Base-by-base conservation (phyloP, 2,329 filamentous ascomycete species). In the Calcarisporium arbuscula region DNA sequence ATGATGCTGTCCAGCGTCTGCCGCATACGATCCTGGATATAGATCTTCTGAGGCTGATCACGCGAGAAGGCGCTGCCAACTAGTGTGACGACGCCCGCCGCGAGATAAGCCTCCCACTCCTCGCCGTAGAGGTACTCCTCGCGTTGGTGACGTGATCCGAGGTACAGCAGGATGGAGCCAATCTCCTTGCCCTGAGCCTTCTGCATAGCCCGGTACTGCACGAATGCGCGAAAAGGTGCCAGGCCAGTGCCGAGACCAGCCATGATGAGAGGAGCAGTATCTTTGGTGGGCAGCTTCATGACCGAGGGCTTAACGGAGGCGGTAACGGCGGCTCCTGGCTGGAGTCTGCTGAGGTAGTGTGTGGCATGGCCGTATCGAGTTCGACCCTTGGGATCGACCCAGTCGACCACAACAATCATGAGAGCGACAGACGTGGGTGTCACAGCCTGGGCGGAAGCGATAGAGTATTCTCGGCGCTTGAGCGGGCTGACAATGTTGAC, bases 41-140 rank as follows among this genome's bases (percentile, higher is more conserved):
- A 98, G 46, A 98, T 95, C 80, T 98, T 98, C 68, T 95, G 74
- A 12, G 86, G 84, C 73, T 98, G 92, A 58, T 98, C 92, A 57
- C 92, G 83, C 39, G 86, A 94, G 72, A 98, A 98, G 28, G 92
- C 92, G 33, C 86, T 80, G 34, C 92, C 92, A 32, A 98, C 77
- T 27, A 95, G 75, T 1, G 92, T 98, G 58, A 98, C 89, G 50
- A 98, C 86, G 33, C 92, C 92, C 0, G 92, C 88, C 41, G 89
- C 90, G 55, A 92, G 78, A 64, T 98, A 98, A 0, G 92, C 92
- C 62, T 98, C 92, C 92, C 92, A 98, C 62, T 98, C 92, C 62
- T 98, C 92, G 42, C 92, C 92, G 56, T 96, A 98, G 41, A 95
- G 81, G 64, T 98, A 98, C 67, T 98, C 92, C 65, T 98, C 92